These are phyloP conservation scores for Cercospora sp. DNA, from an alignment of 2,329 filamentous ascomycete species.

Conservation along the genomic window DNA sequence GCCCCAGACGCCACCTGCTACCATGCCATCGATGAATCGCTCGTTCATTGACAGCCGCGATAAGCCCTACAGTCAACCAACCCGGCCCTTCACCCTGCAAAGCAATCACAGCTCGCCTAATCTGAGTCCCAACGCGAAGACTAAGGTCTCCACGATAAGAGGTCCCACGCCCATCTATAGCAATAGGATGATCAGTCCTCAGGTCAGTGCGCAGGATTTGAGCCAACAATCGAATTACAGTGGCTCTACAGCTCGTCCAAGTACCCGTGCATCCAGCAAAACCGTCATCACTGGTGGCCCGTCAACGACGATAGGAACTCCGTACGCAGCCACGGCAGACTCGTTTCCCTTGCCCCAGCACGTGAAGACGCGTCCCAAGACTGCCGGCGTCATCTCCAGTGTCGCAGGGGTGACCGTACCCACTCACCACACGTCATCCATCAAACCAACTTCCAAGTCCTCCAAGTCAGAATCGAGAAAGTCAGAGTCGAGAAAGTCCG, in stretches of 20 bases:
- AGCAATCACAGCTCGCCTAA: slow-evolving; percentile 31
- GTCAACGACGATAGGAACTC: slow-evolving; percentile 35
- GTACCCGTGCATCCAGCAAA: slow-evolving; percentile 28
- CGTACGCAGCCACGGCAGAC: slow-evolving; percentile 35
- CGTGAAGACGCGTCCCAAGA: slow-evolving; percentile 38
- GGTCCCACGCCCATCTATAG: slow-evolving; percentile 17
- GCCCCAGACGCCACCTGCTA: slow-evolving; percentile 18
- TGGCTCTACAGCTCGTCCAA: slow-evolving; percentile 31
- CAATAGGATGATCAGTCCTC: slow-evolving; percentile 18
- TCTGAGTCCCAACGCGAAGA: slow-evolving; percentile 14
- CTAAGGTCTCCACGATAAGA: slow-evolving; percentile 8
- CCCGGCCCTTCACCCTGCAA: slow-evolving; percentile 21
- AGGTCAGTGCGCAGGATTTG: slow-evolving; percentile 23
- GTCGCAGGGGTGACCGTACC: slow-evolving; percentile 41
- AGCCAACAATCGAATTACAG: slow-evolving; percentile 29
- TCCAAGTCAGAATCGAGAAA: slow-evolving; percentile 10
- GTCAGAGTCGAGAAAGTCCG: slow-evolving; percentile 13
- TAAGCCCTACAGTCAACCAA: slow-evolving; percentile 33
- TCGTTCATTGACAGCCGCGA: slow-evolving; percentile 39
- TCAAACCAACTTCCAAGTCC: slow-evolving; percentile 18
- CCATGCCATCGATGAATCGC: slow-evolving; percentile 33
- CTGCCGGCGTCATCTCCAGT: slow-evolving; percentile 32
- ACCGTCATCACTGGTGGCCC: slow-evolving; percentile 18
- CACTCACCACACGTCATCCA: slow-evolving; percentile 36
- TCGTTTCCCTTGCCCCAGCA: slow-evolving; percentile 38